Evolutionary conservation across 495 filamentous ascomycete species (phyloP).

Genomic region (Penicillium paxilli): DNA sequence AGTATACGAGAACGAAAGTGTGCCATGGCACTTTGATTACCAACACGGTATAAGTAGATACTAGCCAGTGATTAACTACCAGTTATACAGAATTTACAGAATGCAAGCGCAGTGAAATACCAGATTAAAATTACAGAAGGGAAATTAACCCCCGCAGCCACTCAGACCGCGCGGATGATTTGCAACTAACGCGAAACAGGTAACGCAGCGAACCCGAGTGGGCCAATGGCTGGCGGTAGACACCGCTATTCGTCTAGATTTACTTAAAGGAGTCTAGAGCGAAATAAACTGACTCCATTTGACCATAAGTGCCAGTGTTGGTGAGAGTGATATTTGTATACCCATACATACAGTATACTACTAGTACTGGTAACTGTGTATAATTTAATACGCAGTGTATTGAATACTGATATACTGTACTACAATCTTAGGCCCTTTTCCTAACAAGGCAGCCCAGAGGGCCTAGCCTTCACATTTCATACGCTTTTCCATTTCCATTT

Average conservation of each 20-base stretch:
- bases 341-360: too few species aligned
- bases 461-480: neutral
- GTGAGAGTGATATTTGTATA: too few species aligned
- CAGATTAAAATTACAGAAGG: neutral
- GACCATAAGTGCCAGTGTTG: too few species aligned
- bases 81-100: neutral
- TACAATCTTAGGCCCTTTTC: neutral
- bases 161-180: conserved; percentile 13
- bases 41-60: neutral
- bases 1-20: neutral
- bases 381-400: too few species aligned
- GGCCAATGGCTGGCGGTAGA: conserved; percentile 3
- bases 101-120: neutral
- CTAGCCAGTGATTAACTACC: neutral
- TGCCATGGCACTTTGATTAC: neutral
- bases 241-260: conserved; percentile 15
- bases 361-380: too few species aligned
- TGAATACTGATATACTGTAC: too few species aligned
- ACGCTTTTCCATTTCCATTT: too few species aligned
- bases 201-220: neutral
- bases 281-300: too few species aligned
- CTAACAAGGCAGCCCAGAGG: neutral
- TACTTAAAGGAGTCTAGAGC: conserved; percentile 16
- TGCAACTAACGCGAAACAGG: conserved; percentile 14
- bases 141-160: conserved; percentile 2